Base-by-base conservation (phyloP, 495 filamentous ascomycete species). In the Astrothelium macrocarpum region DNA sequence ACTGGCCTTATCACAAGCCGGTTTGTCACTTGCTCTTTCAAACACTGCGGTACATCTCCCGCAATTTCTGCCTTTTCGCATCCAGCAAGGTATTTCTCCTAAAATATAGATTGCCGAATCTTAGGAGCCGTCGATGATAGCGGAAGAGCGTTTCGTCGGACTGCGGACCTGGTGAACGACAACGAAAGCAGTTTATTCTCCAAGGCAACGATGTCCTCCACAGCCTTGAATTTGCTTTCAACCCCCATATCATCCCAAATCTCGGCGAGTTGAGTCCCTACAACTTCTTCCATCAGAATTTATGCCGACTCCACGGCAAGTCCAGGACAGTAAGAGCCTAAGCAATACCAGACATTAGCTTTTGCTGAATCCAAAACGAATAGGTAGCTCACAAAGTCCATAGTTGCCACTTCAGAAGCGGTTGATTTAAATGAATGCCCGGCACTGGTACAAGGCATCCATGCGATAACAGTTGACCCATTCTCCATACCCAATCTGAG, bases 401-500 rank as follows among this genome's bases (percentile, higher is more conserved):
- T 76, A 2, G 73, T 77, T 31, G 76, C 75, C 5, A 78, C 76
- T 68, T 79, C 76, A 46, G 70, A 71, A 11, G 77, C 74, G 25
- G 74, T 79, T 0, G 73, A 72, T 34, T 70, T 73, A 46, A 69
- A 66, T 20, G 76, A 61, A 61, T 72, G 67, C 32, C 76, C 74
- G 63, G 76, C 71, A 68, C 75, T 77, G 9, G 73, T 75, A 60
- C 72, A 73, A 0, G 73, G 76, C 3, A 79, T 71, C 32, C 74
- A 73, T 14, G 72, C 75, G 59, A 78, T 46, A 14, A 75, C 68
- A 65, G 73, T 69, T 60, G 49, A 67, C n/a, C 76, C 76, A 68
- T 80, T 61, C 18, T 76, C 73, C 73, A 78, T 78, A n/a, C 70
- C 59, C 65, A 80, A 67, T 9, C 68, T 70, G 61, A 77, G 75